Percentiles rank a stretch among this genome's conserved stretches.
These are phyloP conservation scores for Solanum aculeatissimum DNA, from an alignment of 305 asterid genomes.

Conservation along the genomic window DNA sequence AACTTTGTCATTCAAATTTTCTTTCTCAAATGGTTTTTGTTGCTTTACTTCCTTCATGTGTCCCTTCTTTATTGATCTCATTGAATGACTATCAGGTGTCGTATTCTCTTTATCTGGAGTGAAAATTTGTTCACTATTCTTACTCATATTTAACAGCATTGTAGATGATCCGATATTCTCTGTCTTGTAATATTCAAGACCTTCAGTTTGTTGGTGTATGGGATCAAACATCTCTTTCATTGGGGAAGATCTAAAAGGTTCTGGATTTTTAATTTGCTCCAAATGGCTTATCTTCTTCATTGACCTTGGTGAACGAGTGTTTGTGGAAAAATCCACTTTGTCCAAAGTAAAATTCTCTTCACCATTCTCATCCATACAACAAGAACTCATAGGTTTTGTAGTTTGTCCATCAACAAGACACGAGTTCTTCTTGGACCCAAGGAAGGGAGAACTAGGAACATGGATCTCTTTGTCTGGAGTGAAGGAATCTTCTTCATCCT, in stretches of 20 bases:
- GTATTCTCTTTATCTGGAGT: constrained; percentile 11
- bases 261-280: not conserved
- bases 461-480: constrained; percentile 47
- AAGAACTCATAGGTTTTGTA: constrained; percentile 14
- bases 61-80: constrained; percentile 3
- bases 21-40: constrained; percentile 5
- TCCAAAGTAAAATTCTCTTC: constrained; percentile 32
- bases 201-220: not conserved
- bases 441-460: constrained; percentile 16
- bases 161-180: not conserved
- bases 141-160: not conserved
- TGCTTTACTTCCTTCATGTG: not conserved
- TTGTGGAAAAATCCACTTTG: constrained; percentile 38
- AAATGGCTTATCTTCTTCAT: constrained; percentile 4
- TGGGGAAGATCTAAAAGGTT: not conserved
- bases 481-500: constrained; percentile 4
- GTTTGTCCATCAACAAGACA: not conserved
- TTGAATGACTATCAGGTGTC: not conserved
- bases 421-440: constrained; percentile 8
- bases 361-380: not conserved
- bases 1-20: constrained; percentile 9
- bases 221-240: not conserved
- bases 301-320: constrained; percentile 16
- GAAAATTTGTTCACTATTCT: not conserved
- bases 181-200: not conserved